These are phyloP conservation scores for Xylaria sp. DNA, from an alignment of 2,329 filamentous ascomycete species.

Conservation along the genomic window DNA sequence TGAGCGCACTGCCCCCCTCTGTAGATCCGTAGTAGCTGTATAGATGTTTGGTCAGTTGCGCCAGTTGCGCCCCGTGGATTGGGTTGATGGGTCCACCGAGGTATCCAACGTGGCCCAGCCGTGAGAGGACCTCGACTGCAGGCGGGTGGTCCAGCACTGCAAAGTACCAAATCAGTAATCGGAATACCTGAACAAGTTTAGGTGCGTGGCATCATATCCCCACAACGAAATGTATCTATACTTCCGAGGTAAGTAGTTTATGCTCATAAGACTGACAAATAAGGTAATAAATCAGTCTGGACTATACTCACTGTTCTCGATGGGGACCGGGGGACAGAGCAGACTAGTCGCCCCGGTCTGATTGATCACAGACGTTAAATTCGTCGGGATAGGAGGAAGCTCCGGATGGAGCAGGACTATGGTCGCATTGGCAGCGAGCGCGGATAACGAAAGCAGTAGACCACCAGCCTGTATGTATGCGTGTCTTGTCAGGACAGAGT, in stretches of 20 bases:
- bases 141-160: constrained; percentile 24
- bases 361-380: constrained; percentile 26
- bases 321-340: constrained; percentile 25
- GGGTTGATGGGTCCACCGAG: constrained; percentile 32
- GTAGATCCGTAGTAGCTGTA: constrained; percentile 30
- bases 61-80: constrained; percentile 21
- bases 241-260: too few species aligned
- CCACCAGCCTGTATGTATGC: constrained; percentile 15
- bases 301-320: too few species aligned
- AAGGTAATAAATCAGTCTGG: too few species aligned
- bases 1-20: constrained; percentile 22
- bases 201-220: too few species aligned
- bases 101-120: constrained; percentile 29
- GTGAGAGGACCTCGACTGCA: constrained; percentile 21
- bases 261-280: too few species aligned
- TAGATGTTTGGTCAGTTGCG: constrained; percentile 24
- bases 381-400: constrained; percentile 23
- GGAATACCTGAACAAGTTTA: too few species aligned
- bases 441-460: constrained; percentile 17
- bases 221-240: too few species aligned
- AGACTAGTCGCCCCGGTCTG: constrained; percentile 16
- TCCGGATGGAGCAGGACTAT: constrained; percentile 28
- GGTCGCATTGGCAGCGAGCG: constrained; percentile 15
- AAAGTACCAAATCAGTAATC: too few species aligned
- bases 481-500: constrained; percentile 3